Base-by-base conservation (phyloP, 495 filamentous ascomycete genomes). In the Aspergillus bertholletiae region DNA sequence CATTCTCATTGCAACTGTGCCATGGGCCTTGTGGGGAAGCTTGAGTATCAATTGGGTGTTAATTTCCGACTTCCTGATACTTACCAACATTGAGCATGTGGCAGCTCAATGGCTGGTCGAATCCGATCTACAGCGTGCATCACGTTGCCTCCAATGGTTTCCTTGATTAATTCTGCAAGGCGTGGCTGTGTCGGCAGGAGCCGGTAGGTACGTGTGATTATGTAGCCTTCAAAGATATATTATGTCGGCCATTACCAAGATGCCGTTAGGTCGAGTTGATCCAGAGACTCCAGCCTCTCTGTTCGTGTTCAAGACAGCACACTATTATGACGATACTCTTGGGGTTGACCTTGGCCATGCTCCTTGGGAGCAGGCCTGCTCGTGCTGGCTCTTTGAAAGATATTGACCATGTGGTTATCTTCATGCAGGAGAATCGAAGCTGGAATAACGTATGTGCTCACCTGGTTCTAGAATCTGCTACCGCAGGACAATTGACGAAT, bases 381-480 rank as follows among this genome's bases (percentile, higher is more conserved):
- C 20, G 41, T 13, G 73, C 68, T 28, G 78, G 72, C 3, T 74
- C 76, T 13, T 55, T 83, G 24, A 69, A 68, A 21, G 77, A 80
- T 58, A 80, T 83, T 53, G 69, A 83, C 27, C 80, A 83, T 74
- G 79, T 83, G 15, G 73, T 83, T 6, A 73, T 83, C 26, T 83
- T 83, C 66, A 83, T 83, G 80, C 80, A 83, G 60, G 80, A 80
- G 63, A 78, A 77, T 53, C 60, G 73, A 22, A 62, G 71, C 11
- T 73, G 66, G 64, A 70, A 75, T 46, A 66, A 56, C 41, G 72
- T 70, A 68, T 17, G 66, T 52, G 13, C 15, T 18, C 20, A 17
- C 9, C 24, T 12, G 27, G 21, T 34, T 20, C 2, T 46, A 8
- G 5, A 12, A 18, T n/a, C 8, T 4, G 9, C 9, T 13, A 32